Conservation (phyloP, 805 yeast genomes). For the Ogataea saltuana region DNA sequence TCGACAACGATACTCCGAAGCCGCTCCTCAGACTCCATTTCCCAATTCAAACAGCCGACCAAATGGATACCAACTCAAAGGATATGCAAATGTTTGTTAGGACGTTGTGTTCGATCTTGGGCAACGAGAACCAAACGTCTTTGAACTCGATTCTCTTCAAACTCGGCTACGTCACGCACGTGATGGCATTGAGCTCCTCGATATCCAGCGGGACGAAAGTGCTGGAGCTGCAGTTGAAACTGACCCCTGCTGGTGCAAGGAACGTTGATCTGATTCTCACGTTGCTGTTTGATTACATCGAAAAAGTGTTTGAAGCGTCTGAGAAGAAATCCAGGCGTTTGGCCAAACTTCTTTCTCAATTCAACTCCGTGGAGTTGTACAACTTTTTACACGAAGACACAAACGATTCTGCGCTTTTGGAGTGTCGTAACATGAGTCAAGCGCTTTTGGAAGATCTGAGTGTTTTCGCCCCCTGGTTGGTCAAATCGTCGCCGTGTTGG, state of each 20-base stretch:
- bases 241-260: constrained; percentile 49
- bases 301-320: constrained; percentile 16
- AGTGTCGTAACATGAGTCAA: constrained; percentile 44
- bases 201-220: constrained; percentile 21
- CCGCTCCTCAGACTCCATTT: constrained; percentile 48
- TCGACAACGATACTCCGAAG: constrained; percentile 34
- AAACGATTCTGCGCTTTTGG: constrained; percentile 45
- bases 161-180: constrained; percentile 38
- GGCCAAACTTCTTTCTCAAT: constrained; percentile 47
- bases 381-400: constrained; percentile 46
- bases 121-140: constrained; percentile 60
- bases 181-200: constrained; percentile 40
- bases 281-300: constrained; percentile 37
- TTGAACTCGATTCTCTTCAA: constrained; percentile 42
- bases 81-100: constrained; percentile 36
- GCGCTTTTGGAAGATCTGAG: constrained; percentile 40
- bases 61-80: constrained; percentile 15
- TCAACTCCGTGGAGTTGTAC: constrained; percentile 46
- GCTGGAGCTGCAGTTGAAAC: constrained; percentile 49
- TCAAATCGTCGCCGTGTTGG: constrained; percentile 43
- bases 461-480: constrained; percentile 38
- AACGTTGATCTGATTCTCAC: constrained; percentile 38
- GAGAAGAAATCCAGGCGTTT: constrained; percentile 28
- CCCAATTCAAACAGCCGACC: constrained; percentile 20
- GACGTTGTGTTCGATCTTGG: constrained; percentile 59